Percentiles rank a stretch among this genome's conserved stretches.
Evolutionary conservation across 2,329 filamentous ascomycete species (phyloP).

Genomic region (Cyphellophora attinorum): DNA sequence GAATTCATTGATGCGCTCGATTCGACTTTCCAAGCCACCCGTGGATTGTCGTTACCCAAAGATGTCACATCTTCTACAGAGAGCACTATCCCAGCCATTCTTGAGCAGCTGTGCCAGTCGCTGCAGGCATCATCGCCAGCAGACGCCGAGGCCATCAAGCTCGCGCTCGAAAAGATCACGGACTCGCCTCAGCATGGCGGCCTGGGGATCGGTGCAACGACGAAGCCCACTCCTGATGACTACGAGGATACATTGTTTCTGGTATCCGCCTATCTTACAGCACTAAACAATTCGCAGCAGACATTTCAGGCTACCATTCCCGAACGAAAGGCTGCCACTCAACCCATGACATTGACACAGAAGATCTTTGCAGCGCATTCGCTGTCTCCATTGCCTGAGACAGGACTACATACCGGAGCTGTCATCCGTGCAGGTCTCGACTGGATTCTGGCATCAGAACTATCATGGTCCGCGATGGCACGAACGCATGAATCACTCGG

Average conservation of each 20-base stretch:
- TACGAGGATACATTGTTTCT: conserved; percentile 19
- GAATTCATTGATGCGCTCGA: not conserved
- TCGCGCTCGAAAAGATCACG: conserved; percentile 8
- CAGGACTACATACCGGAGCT: conserved; percentile 28
- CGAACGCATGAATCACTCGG: conserved; percentile 31
- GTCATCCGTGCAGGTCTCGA: conserved; percentile 34
- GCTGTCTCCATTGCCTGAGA: conserved; percentile 20
- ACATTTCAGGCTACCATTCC: not conserved
- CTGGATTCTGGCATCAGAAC: conserved; percentile 38
- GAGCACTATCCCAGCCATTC: not conserved
- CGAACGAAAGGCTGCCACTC: conserved; percentile 1
- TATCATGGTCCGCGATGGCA: conserved; percentile 35
- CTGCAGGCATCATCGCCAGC: not conserved
- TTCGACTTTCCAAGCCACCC: not conserved
- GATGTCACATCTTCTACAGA: not conserved
- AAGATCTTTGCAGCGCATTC: conserved; percentile 40
- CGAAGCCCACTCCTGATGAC: conserved; percentile 6
- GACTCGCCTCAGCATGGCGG: conserved; percentile 10
- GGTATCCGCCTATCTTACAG: conserved; percentile 20
- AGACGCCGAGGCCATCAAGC: conserved; percentile 9
- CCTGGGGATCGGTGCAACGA: conserved; percentile 5
- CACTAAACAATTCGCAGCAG: conserved; percentile 18
- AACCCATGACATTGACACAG: conserved; percentile 34
- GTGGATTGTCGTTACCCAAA: not conserved
- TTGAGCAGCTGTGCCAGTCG: not conserved